Percentiles rank a stretch among this genome's conserved stretches.
phyloP scores from a whole-genome alignment of 768 basidiomycete genomes.

The Mycena albidolilacea region DNA sequence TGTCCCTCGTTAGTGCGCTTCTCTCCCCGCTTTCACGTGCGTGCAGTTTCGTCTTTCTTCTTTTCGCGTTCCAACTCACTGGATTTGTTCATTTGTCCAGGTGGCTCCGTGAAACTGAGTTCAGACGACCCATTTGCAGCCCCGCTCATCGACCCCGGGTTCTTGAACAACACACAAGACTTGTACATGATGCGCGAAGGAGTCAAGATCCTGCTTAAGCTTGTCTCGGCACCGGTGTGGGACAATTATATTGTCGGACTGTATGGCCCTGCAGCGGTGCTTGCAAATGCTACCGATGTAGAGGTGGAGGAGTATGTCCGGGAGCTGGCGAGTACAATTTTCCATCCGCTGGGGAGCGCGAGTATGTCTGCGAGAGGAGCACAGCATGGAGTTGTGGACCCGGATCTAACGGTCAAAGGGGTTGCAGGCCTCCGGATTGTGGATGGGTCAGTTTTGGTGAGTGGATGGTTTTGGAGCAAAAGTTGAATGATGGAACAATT shows the following conservation, averaged over 20 bases:
- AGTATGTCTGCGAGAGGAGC: conserved; percentile 46
- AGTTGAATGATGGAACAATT: not conserved
- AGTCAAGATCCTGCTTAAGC: conserved; percentile 34
- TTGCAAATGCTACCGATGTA: conserved; percentile 31
- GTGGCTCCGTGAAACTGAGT: conserved; percentile 13
- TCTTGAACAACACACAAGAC: not conserved
- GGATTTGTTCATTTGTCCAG: not conserved
- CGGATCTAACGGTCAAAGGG: conserved; percentile 49
- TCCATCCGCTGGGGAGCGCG: conserved; percentile 45
- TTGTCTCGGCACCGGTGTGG: conserved; percentile 36
- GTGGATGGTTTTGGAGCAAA: no score
- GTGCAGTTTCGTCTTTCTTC: not conserved
- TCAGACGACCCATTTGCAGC: conserved; percentile 10
- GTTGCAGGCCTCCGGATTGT: conserved; percentile 49
- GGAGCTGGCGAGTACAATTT: conserved; percentile 29
- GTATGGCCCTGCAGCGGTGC: not conserved
- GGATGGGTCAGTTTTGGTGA: conserved; percentile 53
- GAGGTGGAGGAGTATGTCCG: conserved; percentile 44
- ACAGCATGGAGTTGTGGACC: conserved; percentile 49
- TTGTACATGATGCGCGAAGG: conserved; percentile 37
- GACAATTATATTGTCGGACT: conserved; percentile 7
- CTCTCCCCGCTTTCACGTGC: not conserved
- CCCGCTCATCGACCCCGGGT: conserved; percentile 12
- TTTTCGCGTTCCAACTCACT: not conserved
- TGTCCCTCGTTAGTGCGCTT: not conserved